Conservation (phyloP, 164 flowering plant genomes). For the Tetracentron sinense region DNA sequence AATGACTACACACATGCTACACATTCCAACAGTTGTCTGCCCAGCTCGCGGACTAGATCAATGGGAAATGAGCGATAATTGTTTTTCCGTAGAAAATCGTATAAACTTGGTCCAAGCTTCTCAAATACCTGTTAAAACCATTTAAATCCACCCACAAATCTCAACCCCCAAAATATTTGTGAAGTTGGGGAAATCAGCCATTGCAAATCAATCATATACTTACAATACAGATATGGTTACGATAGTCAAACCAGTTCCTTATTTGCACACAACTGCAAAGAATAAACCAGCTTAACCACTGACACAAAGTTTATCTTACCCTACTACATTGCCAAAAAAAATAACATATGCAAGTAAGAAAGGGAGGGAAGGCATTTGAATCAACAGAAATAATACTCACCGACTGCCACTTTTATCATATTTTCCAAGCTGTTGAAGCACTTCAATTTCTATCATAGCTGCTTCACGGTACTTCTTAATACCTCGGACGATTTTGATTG, state of each 20-base stretch:
- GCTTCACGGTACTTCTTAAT: constrained; percentile 92
- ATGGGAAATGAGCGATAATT: constrained; percentile 99
- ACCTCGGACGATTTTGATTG: constrained; percentile 87
- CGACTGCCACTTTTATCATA: constrained; percentile 77
- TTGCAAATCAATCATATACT: constrained; percentile 68
- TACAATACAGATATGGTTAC: constrained; percentile 99
- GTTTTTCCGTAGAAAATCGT: constrained; percentile 99
- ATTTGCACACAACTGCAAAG: constrained; percentile 99
- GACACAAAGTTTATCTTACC: constrained; percentile 20
- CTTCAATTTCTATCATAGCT: constrained; percentile 94
- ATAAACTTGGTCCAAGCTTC: constrained; percentile 99
- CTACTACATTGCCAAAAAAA: constrained; percentile 6
- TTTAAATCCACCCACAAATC: constrained; percentile 70
- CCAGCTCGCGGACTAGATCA: constrained; percentile 99
- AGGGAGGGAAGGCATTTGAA: background rate
- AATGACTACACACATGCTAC: constrained; percentile 97
- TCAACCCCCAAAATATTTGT: constrained; percentile 54
- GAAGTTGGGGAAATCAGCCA: constrained; percentile 64
- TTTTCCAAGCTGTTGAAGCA: constrained; percentile 76
- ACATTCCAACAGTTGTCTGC: constrained; percentile 97
- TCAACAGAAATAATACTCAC: constrained; percentile 39
- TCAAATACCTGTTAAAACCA: constrained; percentile 98
- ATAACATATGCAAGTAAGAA: background rate
- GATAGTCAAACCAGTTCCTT: constrained; percentile 99
- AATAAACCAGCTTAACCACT: constrained; percentile 81